Evolutionary conservation across 768 basidiomycete species (phyloP).

Genomic region (Russula griseocarnosa): DNA sequence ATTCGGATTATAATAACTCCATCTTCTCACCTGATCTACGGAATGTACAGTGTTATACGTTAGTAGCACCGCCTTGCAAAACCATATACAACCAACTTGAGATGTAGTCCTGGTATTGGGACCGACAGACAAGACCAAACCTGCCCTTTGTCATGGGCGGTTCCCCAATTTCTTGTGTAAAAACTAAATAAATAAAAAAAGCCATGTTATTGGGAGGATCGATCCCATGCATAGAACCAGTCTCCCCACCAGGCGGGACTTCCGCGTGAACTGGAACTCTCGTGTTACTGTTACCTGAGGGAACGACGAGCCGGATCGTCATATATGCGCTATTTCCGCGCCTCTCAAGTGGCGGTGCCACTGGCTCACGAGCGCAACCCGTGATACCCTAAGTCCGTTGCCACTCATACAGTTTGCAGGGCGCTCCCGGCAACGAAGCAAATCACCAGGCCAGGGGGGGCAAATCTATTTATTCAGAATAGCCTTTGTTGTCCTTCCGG

Average conservation of each 20-base stretch:
- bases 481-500: neutral
- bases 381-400: too few relatives aligned
- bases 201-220: neutral
- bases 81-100: neutral
- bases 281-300: too few relatives aligned
- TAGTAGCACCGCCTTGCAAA: neutral
- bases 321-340: neutral
- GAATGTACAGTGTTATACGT: neutral
- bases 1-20: neutral
- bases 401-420: too few relatives aligned
- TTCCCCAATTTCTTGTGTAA: neutral
- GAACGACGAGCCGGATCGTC: too few relatives aligned
- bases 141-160: neutral
- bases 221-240: too few relatives aligned
- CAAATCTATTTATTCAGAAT: neutral
- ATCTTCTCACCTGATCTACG: neutral
- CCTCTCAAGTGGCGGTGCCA: neutral
- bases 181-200: too few relatives aligned
- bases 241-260: neutral
- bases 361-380: too few relatives aligned
- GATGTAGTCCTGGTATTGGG: constrained; percentile 3
- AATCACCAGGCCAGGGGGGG: too few relatives aligned
- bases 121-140: neutral
- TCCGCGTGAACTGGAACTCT: too few relatives aligned
- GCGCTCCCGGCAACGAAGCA: too few relatives aligned